phyloP scores from a whole-genome alignment of 805 yeast species.

The Metschnikowia shivogae region DNA sequence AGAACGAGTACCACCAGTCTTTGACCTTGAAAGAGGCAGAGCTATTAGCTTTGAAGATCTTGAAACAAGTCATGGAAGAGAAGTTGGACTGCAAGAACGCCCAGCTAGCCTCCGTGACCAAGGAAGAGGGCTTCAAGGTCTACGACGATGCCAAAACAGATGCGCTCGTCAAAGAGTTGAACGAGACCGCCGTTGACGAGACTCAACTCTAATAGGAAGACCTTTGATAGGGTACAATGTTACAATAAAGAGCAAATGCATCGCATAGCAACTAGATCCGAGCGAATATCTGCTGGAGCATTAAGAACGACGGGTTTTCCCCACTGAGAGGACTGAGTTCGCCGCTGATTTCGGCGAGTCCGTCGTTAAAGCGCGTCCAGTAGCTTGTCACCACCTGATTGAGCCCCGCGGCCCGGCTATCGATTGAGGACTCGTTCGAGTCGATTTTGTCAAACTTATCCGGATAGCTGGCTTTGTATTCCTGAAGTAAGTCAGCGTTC shows the following conservation, averaged over 20 bases:
- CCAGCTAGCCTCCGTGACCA: constrained; percentile 90
- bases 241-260: not conserved
- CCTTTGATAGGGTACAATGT: not conserved
- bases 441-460: constrained; percentile 33
- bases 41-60: constrained; percentile 75
- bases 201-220: constrained; percentile 8
- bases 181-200: constrained; percentile 42
- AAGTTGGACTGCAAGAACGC: constrained; percentile 92
- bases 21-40: constrained; percentile 92
- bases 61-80: constrained; percentile 99
- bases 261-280: constrained; percentile 4
- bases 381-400: constrained; percentile 16
- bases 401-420: constrained; percentile 10
- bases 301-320: constrained; percentile 12
- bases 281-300: constrained; percentile 12
- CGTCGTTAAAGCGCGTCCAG: constrained; percentile 15
- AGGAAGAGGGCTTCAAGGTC: constrained; percentile 77
- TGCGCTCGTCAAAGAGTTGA: constrained; percentile 70
- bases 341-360: constrained; percentile 8
- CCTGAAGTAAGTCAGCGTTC: constrained; percentile 44
- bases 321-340: constrained; percentile 12
- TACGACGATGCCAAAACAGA: constrained; percentile 82
- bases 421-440: constrained; percentile 34
- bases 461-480: constrained; percentile 24
- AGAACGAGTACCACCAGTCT: constrained; percentile 92